Evolutionary conservation across 495 filamentous ascomycete species (phyloP).

Genomic region (Cercophora sp.): DNA sequence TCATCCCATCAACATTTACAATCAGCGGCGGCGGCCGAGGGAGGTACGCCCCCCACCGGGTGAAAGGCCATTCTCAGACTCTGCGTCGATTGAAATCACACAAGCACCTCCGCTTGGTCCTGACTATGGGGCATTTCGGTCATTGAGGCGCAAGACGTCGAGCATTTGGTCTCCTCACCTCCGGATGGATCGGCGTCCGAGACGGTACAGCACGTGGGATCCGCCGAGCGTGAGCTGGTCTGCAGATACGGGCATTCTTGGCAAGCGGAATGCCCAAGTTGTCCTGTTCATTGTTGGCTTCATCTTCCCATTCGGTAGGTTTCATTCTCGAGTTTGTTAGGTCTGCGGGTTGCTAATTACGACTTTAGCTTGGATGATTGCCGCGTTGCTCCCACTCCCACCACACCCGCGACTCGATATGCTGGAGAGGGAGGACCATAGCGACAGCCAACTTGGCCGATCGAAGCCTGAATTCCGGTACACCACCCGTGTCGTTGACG

Average conservation of each 20-base stretch:
- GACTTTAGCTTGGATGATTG: slow-evolving; percentile 73
- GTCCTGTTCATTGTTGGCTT: slow-evolving; percentile 87
- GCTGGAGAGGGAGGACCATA: slow-evolving; percentile 30
- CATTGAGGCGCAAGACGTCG: slow-evolving; percentile 44
- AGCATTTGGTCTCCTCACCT: slow-evolving; percentile 75
- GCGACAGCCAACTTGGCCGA: slow-evolving; percentile 23
- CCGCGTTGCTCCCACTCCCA: slow-evolving; percentile 77
- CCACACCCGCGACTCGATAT: slow-evolving; percentile 43
- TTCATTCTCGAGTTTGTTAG: background rate
- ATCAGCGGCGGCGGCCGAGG: slow-evolving; percentile 47
- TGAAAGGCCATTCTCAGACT: slow-evolving; percentile 22
- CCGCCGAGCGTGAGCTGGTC: slow-evolving; percentile 67
- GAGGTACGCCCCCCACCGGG: slow-evolving; percentile 21
- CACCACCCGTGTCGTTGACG: slow-evolving; percentile 44
- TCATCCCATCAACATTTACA: slow-evolving; percentile 47
- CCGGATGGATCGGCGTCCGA: slow-evolving; percentile 56
- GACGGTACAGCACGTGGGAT: slow-evolving; percentile 57
- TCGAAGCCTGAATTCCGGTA: slow-evolving; percentile 44
- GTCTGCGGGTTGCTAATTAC: slow-evolving; percentile 6
- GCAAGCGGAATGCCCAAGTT: slow-evolving; percentile 74
- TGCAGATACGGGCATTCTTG: slow-evolving; percentile 54
- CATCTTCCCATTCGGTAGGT: slow-evolving; percentile 73
- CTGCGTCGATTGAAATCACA: slow-evolving; percentile 32
- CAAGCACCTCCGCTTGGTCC: slow-evolving; percentile 20
- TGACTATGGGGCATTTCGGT: slow-evolving; percentile 24